Evolutionary conservation across 2,329 filamentous ascomycete genomes (phyloP).

Genomic region (Truncatella angustata): DNA sequence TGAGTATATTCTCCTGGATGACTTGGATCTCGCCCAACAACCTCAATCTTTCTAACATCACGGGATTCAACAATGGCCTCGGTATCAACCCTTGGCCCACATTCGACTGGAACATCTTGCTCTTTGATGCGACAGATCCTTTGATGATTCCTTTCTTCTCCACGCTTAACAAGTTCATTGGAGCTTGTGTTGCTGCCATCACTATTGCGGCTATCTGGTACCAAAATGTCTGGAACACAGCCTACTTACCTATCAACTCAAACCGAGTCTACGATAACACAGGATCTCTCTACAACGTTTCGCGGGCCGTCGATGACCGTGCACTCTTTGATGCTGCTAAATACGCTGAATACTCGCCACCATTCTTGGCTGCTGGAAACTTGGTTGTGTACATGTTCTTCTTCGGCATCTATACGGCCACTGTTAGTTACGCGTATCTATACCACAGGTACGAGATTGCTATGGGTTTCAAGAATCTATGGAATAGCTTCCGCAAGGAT

Average conservation of each 20-base stretch:
- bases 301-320: slow-evolving; percentile 22
- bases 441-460: slow-evolving; percentile 52
- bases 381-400: slow-evolving; percentile 54
- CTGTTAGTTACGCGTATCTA: slow-evolving; percentile 47
- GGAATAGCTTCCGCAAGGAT: slow-evolving; percentile 42
- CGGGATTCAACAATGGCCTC: slow-evolving; percentile 32
- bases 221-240: slow-evolving; percentile 54
- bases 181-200: slow-evolving; percentile 53
- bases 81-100: slow-evolving; percentile 34
- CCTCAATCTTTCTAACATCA: slow-evolving; percentile 26
- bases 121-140: slow-evolving; percentile 20
- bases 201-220: slow-evolving; percentile 58
- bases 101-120: slow-evolving; percentile 37
- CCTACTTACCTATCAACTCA: slow-evolving; percentile 48
- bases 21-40: slow-evolving; percentile 47
- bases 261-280: slow-evolving; percentile 51
- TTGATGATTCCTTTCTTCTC: slow-evolving; percentile 47
- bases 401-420: slow-evolving; percentile 53
- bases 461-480: slow-evolving; percentile 47
- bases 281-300: slow-evolving; percentile 45
- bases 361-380: slow-evolving; percentile 49
- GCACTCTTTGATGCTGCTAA: slow-evolving; percentile 43
- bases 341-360: slow-evolving; percentile 50
- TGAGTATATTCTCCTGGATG: slow-evolving; percentile 50
- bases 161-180: slow-evolving; percentile 61